Evolutionary conservation across 805 yeast species (phyloP).

Genomic region (Ogataea parapolymorpha): DNA sequence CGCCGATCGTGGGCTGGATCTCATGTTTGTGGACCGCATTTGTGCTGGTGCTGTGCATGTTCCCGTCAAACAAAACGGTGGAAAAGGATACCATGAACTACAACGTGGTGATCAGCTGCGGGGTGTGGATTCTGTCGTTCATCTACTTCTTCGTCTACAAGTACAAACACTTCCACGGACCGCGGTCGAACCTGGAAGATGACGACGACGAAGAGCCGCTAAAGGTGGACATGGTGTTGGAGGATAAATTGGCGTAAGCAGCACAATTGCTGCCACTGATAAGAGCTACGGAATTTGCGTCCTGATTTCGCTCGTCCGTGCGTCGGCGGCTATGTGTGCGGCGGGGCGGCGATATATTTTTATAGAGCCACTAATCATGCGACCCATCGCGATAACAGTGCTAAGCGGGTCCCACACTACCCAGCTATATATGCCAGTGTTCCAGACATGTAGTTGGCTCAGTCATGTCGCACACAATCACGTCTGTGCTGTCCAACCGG

Average conservation of each 20-base stretch:
- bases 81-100: slow-evolving; percentile 61
- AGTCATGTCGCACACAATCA: slow-evolving; percentile 1
- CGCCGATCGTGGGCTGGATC: slow-evolving; percentile 39
- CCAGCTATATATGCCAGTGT: neutral
- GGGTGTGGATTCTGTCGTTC: slow-evolving; percentile 52
- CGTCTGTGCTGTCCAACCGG: slow-evolving; percentile 5
- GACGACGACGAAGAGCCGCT: slow-evolving; percentile 6
- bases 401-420: neutral
- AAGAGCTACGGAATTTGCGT: neutral
- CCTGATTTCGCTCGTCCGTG: neutral
- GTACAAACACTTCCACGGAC: slow-evolving; percentile 54
- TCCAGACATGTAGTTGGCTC: neutral
- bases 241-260: neutral
- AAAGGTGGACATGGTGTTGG: neutral
- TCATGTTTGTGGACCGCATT: slow-evolving; percentile 50
- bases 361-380: neutral
- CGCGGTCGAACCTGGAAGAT: slow-evolving; percentile 26
- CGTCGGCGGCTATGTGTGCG: slow-evolving; percentile 2
- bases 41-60: slow-evolving; percentile 55
- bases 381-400: neutral
- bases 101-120: slow-evolving; percentile 60
- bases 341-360: neutral
- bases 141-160: slow-evolving; percentile 51
- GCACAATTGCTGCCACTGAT: neutral
- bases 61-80: slow-evolving; percentile 47